Evolutionary conservation across 257 asterid species (phyloP).

Genomic region (Solanum pennellii): DNA sequence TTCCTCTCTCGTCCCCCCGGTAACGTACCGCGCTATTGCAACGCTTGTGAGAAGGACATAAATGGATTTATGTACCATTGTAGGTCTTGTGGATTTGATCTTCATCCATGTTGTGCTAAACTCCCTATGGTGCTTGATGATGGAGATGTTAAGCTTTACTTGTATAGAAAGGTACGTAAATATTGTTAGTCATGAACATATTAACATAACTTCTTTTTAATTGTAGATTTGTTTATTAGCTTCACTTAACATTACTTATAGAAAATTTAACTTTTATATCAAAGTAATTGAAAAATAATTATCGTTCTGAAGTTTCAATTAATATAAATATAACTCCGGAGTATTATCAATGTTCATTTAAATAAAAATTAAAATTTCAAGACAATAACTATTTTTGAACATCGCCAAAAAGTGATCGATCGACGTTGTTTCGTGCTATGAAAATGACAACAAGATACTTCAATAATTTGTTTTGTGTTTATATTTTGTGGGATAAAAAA

Average conservation of each 20-base stretch:
- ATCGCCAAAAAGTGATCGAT: not conserved
- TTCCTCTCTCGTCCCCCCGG: conserved; percentile 75
- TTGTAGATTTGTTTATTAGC: not conserved
- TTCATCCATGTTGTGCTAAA: conserved; percentile 94
- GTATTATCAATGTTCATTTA: too few species aligned
- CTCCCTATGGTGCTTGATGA: conserved; percentile 82
- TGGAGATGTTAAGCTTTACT: conserved; percentile 56
- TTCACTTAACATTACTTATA: too few species aligned
- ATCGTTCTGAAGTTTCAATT: not conserved
- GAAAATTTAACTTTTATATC: too few species aligned
- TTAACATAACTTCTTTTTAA: not conserved
- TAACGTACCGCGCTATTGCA: conserved; percentile 58
- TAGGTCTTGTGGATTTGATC: conserved; percentile 73
- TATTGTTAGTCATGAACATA: not conserved
- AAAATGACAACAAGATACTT: not conserved
- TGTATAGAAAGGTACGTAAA: conserved; percentile 38
- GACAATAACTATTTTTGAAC: not conserved
- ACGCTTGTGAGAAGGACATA: conserved; percentile 87
- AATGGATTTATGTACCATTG: conserved; percentile 90
- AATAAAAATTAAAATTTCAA: not conserved
- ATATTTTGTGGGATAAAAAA: not conserved
- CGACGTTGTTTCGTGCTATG: not conserved
- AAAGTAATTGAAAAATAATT: not conserved
- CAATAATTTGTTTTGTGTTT: not conserved
- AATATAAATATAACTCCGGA: too few species aligned